phyloP scores from a whole-genome alignment of 2,329 filamentous ascomycete genomes.

The Paecilomyces fulvus region DNA sequence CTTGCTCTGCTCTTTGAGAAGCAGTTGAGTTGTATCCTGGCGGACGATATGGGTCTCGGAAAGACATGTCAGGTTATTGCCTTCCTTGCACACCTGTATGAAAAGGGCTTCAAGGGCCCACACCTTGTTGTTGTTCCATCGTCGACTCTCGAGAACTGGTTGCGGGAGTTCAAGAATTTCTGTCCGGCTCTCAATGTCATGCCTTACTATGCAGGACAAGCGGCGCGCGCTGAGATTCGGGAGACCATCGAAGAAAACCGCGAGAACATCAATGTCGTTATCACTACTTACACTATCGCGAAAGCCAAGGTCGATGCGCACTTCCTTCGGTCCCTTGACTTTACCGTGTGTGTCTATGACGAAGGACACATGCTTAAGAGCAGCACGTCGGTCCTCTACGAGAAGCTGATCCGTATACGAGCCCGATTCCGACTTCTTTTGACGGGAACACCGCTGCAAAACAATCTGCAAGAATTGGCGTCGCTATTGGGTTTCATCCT shows the following conservation, averaged over 20 bases:
- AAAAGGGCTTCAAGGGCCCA: constrained; percentile 59
- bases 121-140: constrained; percentile 85
- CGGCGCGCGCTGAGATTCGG: constrained; percentile 59
- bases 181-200: constrained; percentile 66
- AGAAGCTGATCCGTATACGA: constrained; percentile 66
- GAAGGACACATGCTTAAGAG: constrained; percentile 95
- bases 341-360: constrained; percentile 67
- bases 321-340: constrained; percentile 54
- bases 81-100: constrained; percentile 74
- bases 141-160: constrained; percentile 93
- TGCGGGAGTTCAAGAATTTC: constrained; percentile 80
- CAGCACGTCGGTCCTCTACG: constrained; percentile 70
- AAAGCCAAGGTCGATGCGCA: constrained; percentile 52
- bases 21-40: constrained; percentile 77
- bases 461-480: constrained; percentile 88
- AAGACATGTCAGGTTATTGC: constrained; percentile 97
- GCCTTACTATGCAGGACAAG: constrained; percentile 63
- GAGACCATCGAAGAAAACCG: constrained; percentile 57
- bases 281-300: constrained; percentile 64
- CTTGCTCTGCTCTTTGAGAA: constrained; percentile 73
- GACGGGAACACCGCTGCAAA: constrained; percentile 87
- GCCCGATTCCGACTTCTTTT: constrained; percentile 80
- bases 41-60: constrained; percentile 91
- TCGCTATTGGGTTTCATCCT: constrained; percentile 91
- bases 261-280: constrained; percentile 58